phyloP scores from a whole-genome alignment of 352 stramenopile species.

The Thalassiosira hispida region DNA sequence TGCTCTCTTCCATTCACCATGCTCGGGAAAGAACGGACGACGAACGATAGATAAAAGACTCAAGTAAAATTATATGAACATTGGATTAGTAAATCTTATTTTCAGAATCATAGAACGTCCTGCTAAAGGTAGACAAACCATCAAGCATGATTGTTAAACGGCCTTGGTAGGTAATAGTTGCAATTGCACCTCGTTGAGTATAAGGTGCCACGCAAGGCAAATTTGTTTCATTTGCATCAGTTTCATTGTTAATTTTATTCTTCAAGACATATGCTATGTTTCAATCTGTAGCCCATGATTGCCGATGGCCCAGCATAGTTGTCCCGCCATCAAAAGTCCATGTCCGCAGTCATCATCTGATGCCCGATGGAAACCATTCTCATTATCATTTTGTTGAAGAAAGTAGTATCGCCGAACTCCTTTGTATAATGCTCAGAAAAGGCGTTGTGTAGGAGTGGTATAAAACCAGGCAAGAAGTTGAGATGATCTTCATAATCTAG shows the following conservation, averaged over 20 bases:
- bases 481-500: slow-evolving; percentile 42
- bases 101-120: slow-evolving; percentile 32
- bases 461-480: slow-evolving; percentile 22
- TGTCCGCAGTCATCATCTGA: slow-evolving; percentile 4
- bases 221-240: background rate
- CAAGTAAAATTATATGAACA: too few relatives aligned
- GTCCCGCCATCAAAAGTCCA: slow-evolving; percentile 40
- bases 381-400: background rate
- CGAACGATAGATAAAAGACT: too few relatives aligned
- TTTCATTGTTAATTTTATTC: background rate
- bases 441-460: background rate
- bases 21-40: slow-evolving; percentile 27
- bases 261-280: slow-evolving; percentile 12
- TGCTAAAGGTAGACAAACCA: slow-evolving; percentile 27
- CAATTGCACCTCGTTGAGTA: slow-evolving; percentile 22
- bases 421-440: too few relatives aligned
- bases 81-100: too few relatives aligned
- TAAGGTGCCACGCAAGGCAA: slow-evolving; percentile 19
- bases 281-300: slow-evolving; percentile 18
- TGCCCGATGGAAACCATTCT: background rate
- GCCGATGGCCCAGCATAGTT: slow-evolving; percentile 13
- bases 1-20: slow-evolving; percentile 19
- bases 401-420: too few relatives aligned
- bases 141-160: slow-evolving; percentile 27
- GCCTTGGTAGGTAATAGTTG: slow-evolving; percentile 29